Conservation (phyloP, 1,139 yeast genomes). For the Geotrichum europaeum region DNA sequence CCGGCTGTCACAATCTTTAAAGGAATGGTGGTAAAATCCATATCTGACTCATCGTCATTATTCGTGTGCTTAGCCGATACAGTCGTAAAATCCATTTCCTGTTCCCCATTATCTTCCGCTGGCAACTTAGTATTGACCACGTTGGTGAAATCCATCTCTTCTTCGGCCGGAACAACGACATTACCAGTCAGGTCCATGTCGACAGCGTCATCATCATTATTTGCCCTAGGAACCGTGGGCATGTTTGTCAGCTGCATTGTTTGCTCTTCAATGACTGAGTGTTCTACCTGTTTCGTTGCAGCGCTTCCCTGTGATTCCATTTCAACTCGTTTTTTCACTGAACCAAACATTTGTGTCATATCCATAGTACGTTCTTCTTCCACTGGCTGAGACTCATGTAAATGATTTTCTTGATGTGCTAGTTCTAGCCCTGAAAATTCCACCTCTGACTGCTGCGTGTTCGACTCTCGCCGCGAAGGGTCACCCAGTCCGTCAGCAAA, state of each 20-base stretch:
- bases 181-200: slow-evolving; percentile 9
- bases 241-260: slow-evolving; percentile 2
- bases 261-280: background rate
- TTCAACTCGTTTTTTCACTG: slow-evolving; percentile 9
- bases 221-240: background rate
- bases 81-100: slow-evolving; percentile 19
- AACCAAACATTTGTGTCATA: slow-evolving; percentile 20
- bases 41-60: slow-evolving; percentile 18
- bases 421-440: slow-evolving; percentile 1
- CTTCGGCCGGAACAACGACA: background rate
- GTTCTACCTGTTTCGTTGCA: background rate
- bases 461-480: slow-evolving; percentile 3
- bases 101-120: slow-evolving; percentile 6
- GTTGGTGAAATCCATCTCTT: slow-evolving; percentile 8
- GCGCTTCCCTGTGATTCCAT: background rate
- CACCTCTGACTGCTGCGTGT: background rate
- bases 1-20: background rate
- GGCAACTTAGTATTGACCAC: background rate
- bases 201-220: background rate
- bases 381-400: background rate
- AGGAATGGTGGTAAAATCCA: slow-evolving; percentile 21
- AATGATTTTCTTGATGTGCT: slow-evolving; percentile 3
- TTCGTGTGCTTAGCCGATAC: background rate
- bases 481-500: slow-evolving; percentile 10
- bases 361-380: slow-evolving; percentile 24